phyloP scores from a whole-genome alignment of 352 stramenopile species.

The Globisporangium nagaii region DNA sequence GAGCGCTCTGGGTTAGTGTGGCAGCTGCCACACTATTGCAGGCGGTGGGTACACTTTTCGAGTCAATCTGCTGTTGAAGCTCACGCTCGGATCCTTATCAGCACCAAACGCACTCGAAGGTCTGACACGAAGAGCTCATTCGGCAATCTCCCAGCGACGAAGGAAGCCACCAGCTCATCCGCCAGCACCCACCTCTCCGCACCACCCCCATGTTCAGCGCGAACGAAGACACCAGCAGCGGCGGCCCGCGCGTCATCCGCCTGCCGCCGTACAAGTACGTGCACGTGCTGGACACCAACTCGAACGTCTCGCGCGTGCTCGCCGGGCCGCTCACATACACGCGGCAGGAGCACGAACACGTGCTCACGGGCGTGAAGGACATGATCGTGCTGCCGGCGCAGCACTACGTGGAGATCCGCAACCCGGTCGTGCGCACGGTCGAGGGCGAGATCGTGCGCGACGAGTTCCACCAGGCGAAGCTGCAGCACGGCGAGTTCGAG shows the following conservation, averaged over 20 bases:
- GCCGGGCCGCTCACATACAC: constrained; percentile 75
- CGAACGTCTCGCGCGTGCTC: constrained; percentile 76
- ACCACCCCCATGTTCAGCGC: neutral
- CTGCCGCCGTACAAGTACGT: constrained; percentile 81
- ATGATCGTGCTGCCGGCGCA: constrained; percentile 78
- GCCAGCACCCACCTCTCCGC: neutral
- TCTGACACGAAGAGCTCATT: constrained; percentile 4
- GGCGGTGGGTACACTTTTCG: constrained; percentile 2
- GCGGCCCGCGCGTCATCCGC: constrained; percentile 63
- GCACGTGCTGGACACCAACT: constrained; percentile 83
- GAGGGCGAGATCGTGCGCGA: constrained; percentile 53
- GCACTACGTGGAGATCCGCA: constrained; percentile 73
- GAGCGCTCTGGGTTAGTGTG: neutral
- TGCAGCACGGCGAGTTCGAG: constrained; percentile 74
- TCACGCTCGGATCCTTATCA: neutral
- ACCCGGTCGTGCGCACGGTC: constrained; percentile 48
- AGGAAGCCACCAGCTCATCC: neutral
- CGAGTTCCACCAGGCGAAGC: constrained; percentile 68
- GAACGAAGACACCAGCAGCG: constrained; percentile 19
- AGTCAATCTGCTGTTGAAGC: neutral
- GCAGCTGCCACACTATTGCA: neutral
- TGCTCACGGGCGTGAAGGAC: constrained; percentile 49
- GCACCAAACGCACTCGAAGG: neutral
- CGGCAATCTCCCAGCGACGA: neutral
- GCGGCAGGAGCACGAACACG: constrained; percentile 71